These are phyloP conservation scores for Neovahlkampfia damariscottae DNA, from an alignment of 78 protist genomes.

Conservation along the genomic window DNA sequence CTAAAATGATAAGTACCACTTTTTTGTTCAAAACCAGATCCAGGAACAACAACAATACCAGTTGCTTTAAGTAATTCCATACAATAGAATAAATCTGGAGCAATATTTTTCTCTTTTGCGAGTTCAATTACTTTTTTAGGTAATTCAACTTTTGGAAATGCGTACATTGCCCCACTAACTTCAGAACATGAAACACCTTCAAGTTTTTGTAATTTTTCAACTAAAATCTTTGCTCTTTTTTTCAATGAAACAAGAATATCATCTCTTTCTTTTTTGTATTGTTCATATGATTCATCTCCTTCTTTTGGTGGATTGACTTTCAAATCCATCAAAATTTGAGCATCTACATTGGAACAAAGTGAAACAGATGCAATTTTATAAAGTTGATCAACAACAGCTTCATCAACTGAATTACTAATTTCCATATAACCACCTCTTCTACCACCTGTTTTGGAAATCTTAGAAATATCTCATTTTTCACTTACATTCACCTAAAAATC, in stretches of 20 bases:
- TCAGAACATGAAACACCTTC: conserved; percentile 66
- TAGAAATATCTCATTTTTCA: too few species aligned
- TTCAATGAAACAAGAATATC: conserved; percentile 47
- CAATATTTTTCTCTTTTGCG: conserved; percentile 41
- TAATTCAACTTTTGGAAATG: conserved; percentile 86
- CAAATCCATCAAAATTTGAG: conserved; percentile 72
- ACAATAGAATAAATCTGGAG: conserved; percentile 87
- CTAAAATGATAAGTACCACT: conserved; percentile 95
- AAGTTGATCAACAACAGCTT: conserved; percentile 44
- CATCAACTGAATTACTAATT: conserved; percentile 12
- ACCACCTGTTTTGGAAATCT: too few species aligned
- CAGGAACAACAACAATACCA: conserved; percentile 96
- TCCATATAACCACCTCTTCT: conserved; percentile 93
- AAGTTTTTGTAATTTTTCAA: conserved; percentile 47
- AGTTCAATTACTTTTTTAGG: conserved; percentile 75
- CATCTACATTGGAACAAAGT: conserved; percentile 87
- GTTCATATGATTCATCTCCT: conserved; percentile 67
- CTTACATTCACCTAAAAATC: conserved; percentile 98
- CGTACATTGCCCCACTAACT: conserved; percentile 89
- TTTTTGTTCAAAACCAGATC: conserved; percentile 91
- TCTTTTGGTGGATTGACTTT: conserved; percentile 73
- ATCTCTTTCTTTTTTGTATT: conserved; percentile 55
- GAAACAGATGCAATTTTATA: conserved; percentile 81
- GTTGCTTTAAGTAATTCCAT: conserved; percentile 73
- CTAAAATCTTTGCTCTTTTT: conserved; percentile 46